phyloP scores from a whole-genome alignment of 352 stramenopile genomes.

The Pseudoperonospora humuli region DNA sequence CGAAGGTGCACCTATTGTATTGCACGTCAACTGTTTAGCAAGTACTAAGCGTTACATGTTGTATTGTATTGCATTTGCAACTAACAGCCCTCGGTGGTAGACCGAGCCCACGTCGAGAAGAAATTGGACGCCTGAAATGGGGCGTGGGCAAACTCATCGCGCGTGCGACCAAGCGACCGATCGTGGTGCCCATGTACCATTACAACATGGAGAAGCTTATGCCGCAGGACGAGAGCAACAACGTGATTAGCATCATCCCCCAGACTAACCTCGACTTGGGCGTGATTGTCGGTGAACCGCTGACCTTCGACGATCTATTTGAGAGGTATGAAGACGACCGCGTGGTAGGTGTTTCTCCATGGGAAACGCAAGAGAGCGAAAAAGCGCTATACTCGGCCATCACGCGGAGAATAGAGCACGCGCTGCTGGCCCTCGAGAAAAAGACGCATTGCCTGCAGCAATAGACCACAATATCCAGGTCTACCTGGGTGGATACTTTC shows the following conservation, averaged over 20 bases:
- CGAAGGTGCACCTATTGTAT: slow-evolving; percentile 24
- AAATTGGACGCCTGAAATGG: slow-evolving; percentile 83
- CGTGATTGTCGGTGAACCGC: slow-evolving; percentile 62
- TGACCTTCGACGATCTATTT: slow-evolving; percentile 81
- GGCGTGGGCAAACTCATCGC: slow-evolving; percentile 82
- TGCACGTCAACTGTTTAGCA: background rate
- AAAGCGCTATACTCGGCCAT: slow-evolving; percentile 79
- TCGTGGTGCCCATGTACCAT: slow-evolving; percentile 85
- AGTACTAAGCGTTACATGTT: background rate
- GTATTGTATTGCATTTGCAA: background rate
- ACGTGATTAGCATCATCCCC: slow-evolving; percentile 59
- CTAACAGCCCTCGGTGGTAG: slow-evolving; percentile 57
- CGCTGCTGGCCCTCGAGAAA: slow-evolving; percentile 53
- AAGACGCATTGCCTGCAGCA: slow-evolving; percentile 16
- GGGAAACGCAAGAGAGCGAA: slow-evolving; percentile 57
- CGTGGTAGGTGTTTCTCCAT: slow-evolving; percentile 36
- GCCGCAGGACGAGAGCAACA: slow-evolving; percentile 71
- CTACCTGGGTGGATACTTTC: no score
- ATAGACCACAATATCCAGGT: no score
- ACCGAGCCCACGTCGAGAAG: slow-evolving; percentile 42
- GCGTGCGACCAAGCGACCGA: slow-evolving; percentile 46
- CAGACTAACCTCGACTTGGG: slow-evolving; percentile 38
- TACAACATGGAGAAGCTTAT: slow-evolving; percentile 85
- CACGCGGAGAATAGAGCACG: slow-evolving; percentile 73
- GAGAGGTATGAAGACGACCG: slow-evolving; percentile 43